phyloP scores from a whole-genome alignment of 2,329 filamentous ascomycete species.

The Penicillium sp. region DNA sequence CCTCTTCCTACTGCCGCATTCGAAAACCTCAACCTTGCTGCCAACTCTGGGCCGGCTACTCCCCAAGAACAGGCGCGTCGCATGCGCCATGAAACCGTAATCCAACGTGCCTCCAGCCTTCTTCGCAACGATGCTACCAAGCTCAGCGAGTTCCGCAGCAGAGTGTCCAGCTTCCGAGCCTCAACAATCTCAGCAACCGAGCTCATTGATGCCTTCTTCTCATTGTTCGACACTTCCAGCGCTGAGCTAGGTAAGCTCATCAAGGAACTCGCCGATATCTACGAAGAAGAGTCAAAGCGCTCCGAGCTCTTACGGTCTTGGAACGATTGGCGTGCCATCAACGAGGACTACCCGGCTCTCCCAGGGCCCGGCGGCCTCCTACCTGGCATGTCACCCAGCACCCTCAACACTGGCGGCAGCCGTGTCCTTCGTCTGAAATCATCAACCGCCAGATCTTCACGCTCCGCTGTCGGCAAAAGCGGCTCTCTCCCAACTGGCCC shows the following conservation, averaged over 20 bases:
- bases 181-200: slow-evolving; percentile 70
- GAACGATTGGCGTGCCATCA: slow-evolving; percentile 94
- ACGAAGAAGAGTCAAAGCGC: slow-evolving; percentile 77
- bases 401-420: slow-evolving; percentile 54
- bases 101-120: slow-evolving; percentile 80
- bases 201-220: slow-evolving; percentile 84
- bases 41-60: slow-evolving; percentile 51
- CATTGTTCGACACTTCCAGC: slow-evolving; percentile 79
- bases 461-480: slow-evolving; percentile 63
- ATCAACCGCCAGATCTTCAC: slow-evolving; percentile 68
- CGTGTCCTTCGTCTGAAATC: slow-evolving; percentile 68
- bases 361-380: slow-evolving; percentile 73
- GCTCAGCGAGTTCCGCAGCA: slow-evolving; percentile 73
- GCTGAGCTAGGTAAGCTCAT: slow-evolving; percentile 84
- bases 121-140: slow-evolving; percentile 76
- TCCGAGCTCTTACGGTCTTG: slow-evolving; percentile 77
- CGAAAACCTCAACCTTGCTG: slow-evolving; percentile 53
- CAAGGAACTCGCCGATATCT: slow-evolving; percentile 89
- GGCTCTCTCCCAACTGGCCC: slow-evolving; percentile 48
- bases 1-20: slow-evolving; percentile 45
- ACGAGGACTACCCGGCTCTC: slow-evolving; percentile 90
- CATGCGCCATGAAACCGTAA: slow-evolving; percentile 78
- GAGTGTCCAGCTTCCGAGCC: slow-evolving; percentile 76
- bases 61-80: slow-evolving; percentile 80
- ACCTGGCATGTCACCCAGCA: slow-evolving; percentile 52